A percentile compares a stretch with the other conserved stretches of the same genome.
Conservation (phyloP, 495 filamentous ascomycete genomes). For the Penicilliopsis zonata region DNA sequence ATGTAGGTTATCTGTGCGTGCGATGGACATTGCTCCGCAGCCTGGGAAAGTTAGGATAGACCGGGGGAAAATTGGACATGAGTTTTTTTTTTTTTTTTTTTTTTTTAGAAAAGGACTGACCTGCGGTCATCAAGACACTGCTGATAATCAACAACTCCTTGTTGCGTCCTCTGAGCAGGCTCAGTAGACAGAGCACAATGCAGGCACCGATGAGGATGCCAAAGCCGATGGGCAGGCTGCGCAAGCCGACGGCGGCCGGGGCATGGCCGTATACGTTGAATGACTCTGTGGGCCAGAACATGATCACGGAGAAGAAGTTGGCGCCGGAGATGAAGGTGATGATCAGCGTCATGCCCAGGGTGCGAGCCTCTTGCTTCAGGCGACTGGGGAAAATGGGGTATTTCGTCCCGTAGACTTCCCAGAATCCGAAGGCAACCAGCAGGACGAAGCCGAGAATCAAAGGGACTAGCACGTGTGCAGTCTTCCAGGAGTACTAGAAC, state of each 20-base stretch:
- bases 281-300: conserved; percentile 65
- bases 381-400: conserved; percentile 56
- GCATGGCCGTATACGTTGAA: conserved; percentile 67
- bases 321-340: conserved; percentile 65
- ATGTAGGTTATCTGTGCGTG: conserved; percentile 44
- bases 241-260: conserved; percentile 51
- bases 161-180: conserved; percentile 48
- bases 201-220: conserved; percentile 50
- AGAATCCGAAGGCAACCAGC: conserved; percentile 43
- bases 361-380: conserved; percentile 51
- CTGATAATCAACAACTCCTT: conserved; percentile 49
- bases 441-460: conserved; percentile 43
- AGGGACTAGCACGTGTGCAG: conserved; percentile 46
- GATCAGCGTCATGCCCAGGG: conserved; percentile 48
- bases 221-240: conserved; percentile 55
- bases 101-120: conserved; percentile 14
- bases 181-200: conserved; percentile 49
- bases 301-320: conserved; percentile 63
- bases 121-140: conserved; percentile 57
- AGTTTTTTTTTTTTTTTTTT: neutral
- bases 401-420: conserved; percentile 48
- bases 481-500: conserved; percentile 43
- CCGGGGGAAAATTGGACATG: neutral
- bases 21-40: conserved; percentile 49
- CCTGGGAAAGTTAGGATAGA: conserved; percentile 19